These are phyloP conservation scores for Neocucurbitaria cava DNA, from an alignment of 2,329 filamentous ascomycete species.

Conservation along the genomic window DNA sequence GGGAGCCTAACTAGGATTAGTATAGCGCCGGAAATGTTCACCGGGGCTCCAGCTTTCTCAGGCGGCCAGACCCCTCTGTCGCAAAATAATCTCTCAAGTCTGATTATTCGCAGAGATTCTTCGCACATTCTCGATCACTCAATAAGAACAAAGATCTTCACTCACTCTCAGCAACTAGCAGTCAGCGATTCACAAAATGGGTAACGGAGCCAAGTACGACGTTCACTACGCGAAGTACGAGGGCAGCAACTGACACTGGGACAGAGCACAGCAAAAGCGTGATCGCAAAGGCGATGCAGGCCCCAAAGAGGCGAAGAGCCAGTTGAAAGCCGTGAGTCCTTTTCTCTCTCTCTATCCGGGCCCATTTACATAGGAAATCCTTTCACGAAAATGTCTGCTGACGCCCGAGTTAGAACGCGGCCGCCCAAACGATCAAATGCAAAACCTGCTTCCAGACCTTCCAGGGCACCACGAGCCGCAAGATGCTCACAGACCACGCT, in stretches of 20 bases:
- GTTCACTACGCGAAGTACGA: not conserved
- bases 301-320: slow-evolving; percentile 44
- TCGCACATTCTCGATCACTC: slow-evolving; percentile 12
- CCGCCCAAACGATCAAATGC: slow-evolving; percentile 80
- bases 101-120: slow-evolving; percentile 14
- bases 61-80: slow-evolving; percentile 27
- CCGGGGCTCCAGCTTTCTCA: slow-evolving; percentile 13
- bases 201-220: slow-evolving; percentile 49
- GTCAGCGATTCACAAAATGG: slow-evolving; percentile 34
- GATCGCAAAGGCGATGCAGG: slow-evolving; percentile 43
- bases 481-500: slow-evolving; percentile 75
- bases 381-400: not conserved
- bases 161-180: slow-evolving; percentile 24
- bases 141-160: slow-evolving; percentile 6
- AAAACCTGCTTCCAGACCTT: slow-evolving; percentile 78
- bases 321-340: slow-evolving; percentile 45
- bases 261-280: slow-evolving; percentile 48
- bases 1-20: slow-evolving; percentile 15
- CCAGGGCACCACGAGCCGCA: slow-evolving; percentile 76
- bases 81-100: slow-evolving; percentile 37
- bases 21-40: slow-evolving; percentile 16
- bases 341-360: not conserved
- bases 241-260: slow-evolving; percentile 22
- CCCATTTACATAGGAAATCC: not conserved
- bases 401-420: slow-evolving; percentile 65